phyloP scores from a whole-genome alignment of 139 green algal species.

The Chlamydomonas sp. region DNA sequence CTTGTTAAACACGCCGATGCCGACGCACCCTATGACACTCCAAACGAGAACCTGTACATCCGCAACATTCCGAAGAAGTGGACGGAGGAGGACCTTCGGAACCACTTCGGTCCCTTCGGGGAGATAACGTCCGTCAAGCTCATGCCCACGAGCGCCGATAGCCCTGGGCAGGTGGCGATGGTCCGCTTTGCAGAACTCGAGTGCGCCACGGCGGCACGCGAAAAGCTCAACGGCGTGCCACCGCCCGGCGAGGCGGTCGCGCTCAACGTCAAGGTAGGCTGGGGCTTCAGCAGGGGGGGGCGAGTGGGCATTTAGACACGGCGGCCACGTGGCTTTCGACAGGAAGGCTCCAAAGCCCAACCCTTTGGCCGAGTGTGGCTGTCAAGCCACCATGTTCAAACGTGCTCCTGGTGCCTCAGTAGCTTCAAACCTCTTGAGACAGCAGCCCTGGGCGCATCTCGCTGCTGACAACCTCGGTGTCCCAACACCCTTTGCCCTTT shows the following conservation, averaged over 20 bases:
- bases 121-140: not conserved
- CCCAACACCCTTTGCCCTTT: too few species aligned
- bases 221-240: not conserved
- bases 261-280: slow-evolving; percentile 22
- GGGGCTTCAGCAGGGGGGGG: too few species aligned
- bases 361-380: too few species aligned
- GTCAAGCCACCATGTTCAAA: too few species aligned
- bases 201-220: slow-evolving; percentile 7
- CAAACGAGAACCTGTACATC: slow-evolving; percentile 35
- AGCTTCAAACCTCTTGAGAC: too few species aligned
- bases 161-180: not conserved
- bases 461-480: too few species aligned
- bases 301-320: too few species aligned
- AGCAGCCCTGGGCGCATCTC: too few species aligned
- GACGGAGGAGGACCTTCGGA: slow-evolving; percentile 14
- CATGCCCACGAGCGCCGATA: not conserved
- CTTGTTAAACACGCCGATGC: slow-evolving; percentile 15
- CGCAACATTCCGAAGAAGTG: slow-evolving; percentile 4
- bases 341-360: too few species aligned
- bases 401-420: too few species aligned
- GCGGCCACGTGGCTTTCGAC: too few species aligned
- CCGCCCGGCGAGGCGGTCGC: slow-evolving; percentile 6
- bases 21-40: slow-evolving; percentile 2
- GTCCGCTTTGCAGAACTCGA: not conserved
- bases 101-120: slow-evolving; percentile 5